phyloP scores from a whole-genome alignment of 768 basidiomycete species.

The Sutorius australiensis region DNA sequence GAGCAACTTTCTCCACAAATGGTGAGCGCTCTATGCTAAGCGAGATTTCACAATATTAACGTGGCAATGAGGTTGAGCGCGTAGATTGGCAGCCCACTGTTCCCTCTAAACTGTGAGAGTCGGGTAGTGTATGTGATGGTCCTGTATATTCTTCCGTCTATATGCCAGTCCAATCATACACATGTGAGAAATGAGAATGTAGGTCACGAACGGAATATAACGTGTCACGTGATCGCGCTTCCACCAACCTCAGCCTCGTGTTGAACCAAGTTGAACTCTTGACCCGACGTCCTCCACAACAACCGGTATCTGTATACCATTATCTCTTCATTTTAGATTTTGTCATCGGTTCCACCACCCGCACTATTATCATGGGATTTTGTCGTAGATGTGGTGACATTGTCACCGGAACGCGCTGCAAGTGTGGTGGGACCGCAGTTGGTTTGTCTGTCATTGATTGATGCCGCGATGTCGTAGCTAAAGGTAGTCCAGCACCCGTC shows the following conservation, averaged over 20 bases:
- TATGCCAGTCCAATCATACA: not conserved
- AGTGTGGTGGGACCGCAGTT: constrained; percentile 75
- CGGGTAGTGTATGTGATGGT: not conserved
- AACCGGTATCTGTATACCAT: not conserved
- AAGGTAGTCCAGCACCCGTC: constrained; percentile 51
- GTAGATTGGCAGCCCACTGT: constrained; percentile 59
- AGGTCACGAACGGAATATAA: not conserved
- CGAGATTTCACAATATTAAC: not conserved
- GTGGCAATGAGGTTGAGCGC: constrained; percentile 48
- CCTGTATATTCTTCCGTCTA: not conserved
- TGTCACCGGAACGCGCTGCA: constrained; percentile 65
- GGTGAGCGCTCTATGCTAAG: constrained; percentile 39
- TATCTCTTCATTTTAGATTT: not conserved
- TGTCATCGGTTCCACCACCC: not conserved
- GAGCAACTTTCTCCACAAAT: constrained; percentile 69
- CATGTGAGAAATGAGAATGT: too few species aligned
- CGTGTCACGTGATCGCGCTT: constrained; percentile 19
- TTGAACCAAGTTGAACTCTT: constrained; percentile 3
- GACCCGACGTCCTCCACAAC: constrained; percentile 3
- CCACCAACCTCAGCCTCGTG: constrained; percentile 9
- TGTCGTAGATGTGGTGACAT: constrained; percentile 86
- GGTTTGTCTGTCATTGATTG: constrained; percentile 47
- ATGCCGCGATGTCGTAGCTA: constrained; percentile 8
- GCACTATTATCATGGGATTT: constrained; percentile 60
- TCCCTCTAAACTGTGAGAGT: constrained; percentile 23